A percentile compares a stretch with the other conserved stretches of the same genome.
Conservation (phyloP, 139 green algal species). For the Chlorella sp. region DNA sequence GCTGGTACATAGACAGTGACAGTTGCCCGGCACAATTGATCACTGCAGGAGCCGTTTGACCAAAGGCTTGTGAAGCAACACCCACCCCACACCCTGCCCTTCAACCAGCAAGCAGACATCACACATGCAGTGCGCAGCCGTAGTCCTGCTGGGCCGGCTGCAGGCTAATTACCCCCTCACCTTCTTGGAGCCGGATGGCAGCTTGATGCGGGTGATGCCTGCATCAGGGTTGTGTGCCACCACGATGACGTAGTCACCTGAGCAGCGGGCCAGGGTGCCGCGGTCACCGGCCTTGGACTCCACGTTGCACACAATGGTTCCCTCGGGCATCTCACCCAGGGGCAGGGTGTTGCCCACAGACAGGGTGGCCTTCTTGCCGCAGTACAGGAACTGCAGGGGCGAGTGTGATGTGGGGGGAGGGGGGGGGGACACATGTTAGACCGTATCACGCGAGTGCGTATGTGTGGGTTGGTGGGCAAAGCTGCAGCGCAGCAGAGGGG, state of each 20-base stretch:
- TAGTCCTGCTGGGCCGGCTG: no score
- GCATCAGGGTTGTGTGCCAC: conserved; percentile 96
- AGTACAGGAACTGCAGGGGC: conserved; percentile 91
- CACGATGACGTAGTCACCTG: conserved; percentile 97
- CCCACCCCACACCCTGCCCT: no score
- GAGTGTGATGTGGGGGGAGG: no score
- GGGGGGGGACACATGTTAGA: no score
- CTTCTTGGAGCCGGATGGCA: conserved; percentile 98
- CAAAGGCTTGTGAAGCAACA: no score
- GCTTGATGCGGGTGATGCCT: conserved; percentile 96
- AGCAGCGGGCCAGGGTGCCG: conserved; percentile 83
- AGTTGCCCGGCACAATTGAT: not conserved
- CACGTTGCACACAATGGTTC: conserved; percentile 98
- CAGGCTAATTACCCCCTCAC: no score
- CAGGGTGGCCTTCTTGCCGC: conserved; percentile 92
- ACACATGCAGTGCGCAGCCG: no score
- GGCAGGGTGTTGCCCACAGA: conserved; percentile 96
- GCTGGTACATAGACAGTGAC: not conserved
- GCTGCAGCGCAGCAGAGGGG: no score
- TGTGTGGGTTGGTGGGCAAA: no score
- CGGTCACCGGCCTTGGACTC: conserved; percentile 93
- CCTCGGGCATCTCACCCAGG: conserved; percentile 94
- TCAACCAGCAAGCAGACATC: not conserved
- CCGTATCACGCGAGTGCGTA: no score
- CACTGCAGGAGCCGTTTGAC: not conserved